These are phyloP conservation scores for Pythium rhizo-oryzae DNA, from an alignment of 352 stramenopile genomes.

Conservation along the genomic window DNA sequence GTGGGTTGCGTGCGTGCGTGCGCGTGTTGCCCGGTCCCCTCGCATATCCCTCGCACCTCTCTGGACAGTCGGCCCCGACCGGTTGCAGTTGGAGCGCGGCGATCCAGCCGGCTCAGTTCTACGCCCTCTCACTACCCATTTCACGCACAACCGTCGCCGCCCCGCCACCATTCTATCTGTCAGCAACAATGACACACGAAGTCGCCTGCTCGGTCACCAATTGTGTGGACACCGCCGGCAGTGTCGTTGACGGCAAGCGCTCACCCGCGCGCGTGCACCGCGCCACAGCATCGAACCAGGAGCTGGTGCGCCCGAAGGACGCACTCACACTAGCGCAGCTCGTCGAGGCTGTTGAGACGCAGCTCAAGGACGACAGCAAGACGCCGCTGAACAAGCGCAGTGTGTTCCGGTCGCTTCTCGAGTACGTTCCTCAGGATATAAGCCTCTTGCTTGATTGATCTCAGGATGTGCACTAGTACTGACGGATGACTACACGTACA, in stretches of 20 bases:
- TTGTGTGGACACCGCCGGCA: not conserved
- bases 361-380: slow-evolving; percentile 37
- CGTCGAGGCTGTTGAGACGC: slow-evolving; percentile 44
- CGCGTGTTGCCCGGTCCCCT: not conserved
- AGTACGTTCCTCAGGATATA: slow-evolving; percentile 26
- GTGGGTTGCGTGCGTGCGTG: not conserved
- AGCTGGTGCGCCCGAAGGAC: not conserved
- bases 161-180: not conserved
- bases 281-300: slow-evolving; percentile 17
- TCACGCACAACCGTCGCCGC: not conserved
- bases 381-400: slow-evolving; percentile 44
- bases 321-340: slow-evolving; percentile 41
- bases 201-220: slow-evolving; percentile 22
- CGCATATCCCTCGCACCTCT: slow-evolving; percentile 9
- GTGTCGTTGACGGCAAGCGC: slow-evolving; percentile 9
- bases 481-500: not conserved
- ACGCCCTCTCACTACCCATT: too few relatives aligned
- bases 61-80: not conserved
- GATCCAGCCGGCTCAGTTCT: not conserved
- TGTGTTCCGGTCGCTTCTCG: slow-evolving; percentile 40
- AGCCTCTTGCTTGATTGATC: not conserved
- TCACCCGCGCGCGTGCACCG: slow-evolving; percentile 17
- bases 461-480: not conserved
- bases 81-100: too few relatives aligned
- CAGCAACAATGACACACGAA: slow-evolving; percentile 25